Conservation (phyloP, 345 rosid genomes). For the Abelmoschus esculentus region DNA sequence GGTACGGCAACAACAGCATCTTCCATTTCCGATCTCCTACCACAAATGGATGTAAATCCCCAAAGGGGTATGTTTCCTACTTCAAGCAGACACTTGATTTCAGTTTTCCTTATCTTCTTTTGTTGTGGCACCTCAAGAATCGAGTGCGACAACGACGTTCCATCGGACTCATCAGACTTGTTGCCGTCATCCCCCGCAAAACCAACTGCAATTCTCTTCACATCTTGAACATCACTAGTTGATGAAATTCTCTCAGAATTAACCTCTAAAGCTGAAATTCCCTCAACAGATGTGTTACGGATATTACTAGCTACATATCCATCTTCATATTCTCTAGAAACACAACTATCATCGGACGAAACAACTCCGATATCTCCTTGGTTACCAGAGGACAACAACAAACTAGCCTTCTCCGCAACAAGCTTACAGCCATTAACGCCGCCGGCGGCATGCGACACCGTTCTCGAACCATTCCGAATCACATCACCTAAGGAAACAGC, state of each 20-base stretch:
- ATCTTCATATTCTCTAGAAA: constrained; percentile 13
- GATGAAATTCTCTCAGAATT: constrained; percentile 16
- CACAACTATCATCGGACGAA: constrained; percentile 1
- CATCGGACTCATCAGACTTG: constrained; percentile 21
- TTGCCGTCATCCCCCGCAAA: constrained; percentile 14
- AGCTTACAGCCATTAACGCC: neutral
- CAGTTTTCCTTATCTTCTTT: constrained; percentile 32
- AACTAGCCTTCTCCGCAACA: constrained; percentile 10
- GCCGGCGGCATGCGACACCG: constrained; percentile 8
- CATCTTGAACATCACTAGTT: constrained; percentile 10
- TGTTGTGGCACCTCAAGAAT: constrained; percentile 15
- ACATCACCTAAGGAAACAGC: constrained; percentile 36
- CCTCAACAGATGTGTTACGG: constrained; percentile 10
- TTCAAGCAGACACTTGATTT: constrained; percentile 26
- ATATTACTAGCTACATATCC: constrained; percentile 13
- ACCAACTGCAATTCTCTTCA: constrained; percentile 2
- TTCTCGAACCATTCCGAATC: constrained; percentile 17
- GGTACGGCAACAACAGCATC: constrained; percentile 56
- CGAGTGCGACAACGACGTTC: constrained; percentile 2
- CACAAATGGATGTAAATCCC: constrained; percentile 58
- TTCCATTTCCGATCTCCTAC: constrained; percentile 78
- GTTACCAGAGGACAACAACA: constrained; percentile 7
- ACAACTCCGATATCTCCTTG: neutral
- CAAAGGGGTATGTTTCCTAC: constrained; percentile 35
- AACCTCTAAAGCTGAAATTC: constrained; percentile 15